These are phyloP conservation scores for Auxenochlorella pyrenoidosa DNA, from an alignment of 139 green algal species.

Conservation along the genomic window DNA sequence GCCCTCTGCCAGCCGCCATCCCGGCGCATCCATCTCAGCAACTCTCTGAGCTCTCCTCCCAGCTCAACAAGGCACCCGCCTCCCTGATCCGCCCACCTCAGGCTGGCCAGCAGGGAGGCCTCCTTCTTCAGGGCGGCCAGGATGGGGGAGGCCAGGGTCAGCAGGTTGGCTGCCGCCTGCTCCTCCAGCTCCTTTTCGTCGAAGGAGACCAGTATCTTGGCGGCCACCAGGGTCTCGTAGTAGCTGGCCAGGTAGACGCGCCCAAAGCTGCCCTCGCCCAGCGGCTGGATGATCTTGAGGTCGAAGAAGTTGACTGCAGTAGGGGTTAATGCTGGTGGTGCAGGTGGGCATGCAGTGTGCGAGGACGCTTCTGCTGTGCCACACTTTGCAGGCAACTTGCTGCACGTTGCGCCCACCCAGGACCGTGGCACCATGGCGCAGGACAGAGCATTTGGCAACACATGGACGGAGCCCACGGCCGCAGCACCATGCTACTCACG, in stretches of 20 bases:
- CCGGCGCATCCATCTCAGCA: too few species aligned
- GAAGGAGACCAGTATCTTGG: background rate
- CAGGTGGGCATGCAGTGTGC: too few species aligned
- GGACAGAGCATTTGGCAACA: too few species aligned
- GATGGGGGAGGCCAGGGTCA: background rate
- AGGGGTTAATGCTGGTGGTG: too few species aligned
- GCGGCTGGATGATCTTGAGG: background rate
- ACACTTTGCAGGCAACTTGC: too few species aligned
- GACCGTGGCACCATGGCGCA: too few species aligned
- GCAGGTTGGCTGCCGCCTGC: background rate
- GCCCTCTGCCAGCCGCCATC: too few species aligned
- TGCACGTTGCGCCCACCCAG: too few species aligned
- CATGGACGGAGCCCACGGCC: too few species aligned
- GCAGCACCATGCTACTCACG: too few species aligned
- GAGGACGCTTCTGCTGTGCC: too few species aligned
- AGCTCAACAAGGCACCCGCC: background rate
- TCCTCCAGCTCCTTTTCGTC: background rate
- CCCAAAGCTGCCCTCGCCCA: background rate
- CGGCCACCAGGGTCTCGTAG: slow-evolving; percentile 19
- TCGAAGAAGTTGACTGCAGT: background rate
- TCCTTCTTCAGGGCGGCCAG: slow-evolving; percentile 33
- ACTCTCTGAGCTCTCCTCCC: too few species aligned
- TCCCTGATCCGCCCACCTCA: background rate
- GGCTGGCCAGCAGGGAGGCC: slow-evolving; percentile 55
- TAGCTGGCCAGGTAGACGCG: slow-evolving; percentile 9